Conservation (phyloP, 768 basidiomycete genomes). For the Pleurotus ostreatus region DNA sequence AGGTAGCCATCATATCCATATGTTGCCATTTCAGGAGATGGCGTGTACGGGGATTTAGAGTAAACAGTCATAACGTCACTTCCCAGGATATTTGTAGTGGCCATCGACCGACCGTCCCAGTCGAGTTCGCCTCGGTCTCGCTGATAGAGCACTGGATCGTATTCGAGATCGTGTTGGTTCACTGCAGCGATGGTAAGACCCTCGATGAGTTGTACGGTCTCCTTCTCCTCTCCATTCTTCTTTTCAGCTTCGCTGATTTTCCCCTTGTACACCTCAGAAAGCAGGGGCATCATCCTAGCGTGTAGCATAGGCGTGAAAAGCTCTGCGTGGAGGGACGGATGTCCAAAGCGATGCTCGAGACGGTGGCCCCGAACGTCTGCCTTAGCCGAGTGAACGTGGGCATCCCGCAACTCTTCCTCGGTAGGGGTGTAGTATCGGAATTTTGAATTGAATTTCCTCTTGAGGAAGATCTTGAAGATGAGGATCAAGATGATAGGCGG, state of each 20-base stretch:
- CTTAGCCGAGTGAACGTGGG: conserved; percentile 58
- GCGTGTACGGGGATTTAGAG: conserved; percentile 26
- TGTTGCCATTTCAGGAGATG: neutral
- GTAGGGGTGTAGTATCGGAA: conserved; percentile 74
- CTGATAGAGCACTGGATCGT: conserved; percentile 51
- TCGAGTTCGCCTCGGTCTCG: conserved; percentile 63
- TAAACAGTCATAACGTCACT: conserved; percentile 39
- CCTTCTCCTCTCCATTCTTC: conserved; percentile 45
- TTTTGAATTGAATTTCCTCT: conserved; percentile 48
- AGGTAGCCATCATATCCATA: neutral
- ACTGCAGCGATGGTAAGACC: conserved; percentile 57
- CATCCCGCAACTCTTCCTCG: conserved; percentile 55
- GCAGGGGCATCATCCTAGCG: conserved; percentile 57
- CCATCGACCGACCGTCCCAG: conserved; percentile 59
- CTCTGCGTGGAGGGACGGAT: conserved; percentile 71
- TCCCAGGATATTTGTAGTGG: conserved; percentile 38
- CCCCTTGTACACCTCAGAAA: conserved; percentile 57
- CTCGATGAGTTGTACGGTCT: conserved; percentile 48
- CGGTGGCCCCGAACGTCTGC: conserved; percentile 56
- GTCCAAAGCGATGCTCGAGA: conserved; percentile 77
- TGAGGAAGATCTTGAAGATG: conserved; percentile 70
- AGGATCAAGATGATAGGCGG: conserved; percentile 67
- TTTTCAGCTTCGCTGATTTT: conserved; percentile 38
- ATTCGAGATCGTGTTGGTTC: conserved; percentile 50
- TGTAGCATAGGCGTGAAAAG: conserved; percentile 71